These are phyloP conservation scores for Chaetomiaceae sp. DNA, from an alignment of 2,329 filamentous ascomycete genomes.

Conservation along the genomic window DNA sequence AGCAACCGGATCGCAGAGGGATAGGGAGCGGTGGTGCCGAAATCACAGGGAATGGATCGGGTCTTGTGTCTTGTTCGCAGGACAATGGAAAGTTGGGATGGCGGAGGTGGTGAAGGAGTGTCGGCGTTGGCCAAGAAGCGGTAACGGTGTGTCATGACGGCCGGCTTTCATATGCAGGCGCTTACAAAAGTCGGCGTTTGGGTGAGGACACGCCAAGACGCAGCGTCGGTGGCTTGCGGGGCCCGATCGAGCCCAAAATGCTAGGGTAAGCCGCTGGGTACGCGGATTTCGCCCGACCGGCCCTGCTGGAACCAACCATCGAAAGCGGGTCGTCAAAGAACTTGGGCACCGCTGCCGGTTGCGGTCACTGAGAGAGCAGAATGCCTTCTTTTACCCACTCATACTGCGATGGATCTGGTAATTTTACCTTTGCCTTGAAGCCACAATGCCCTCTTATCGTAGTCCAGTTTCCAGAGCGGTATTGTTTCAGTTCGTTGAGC, in stretches of 20 bases:
- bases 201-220: constrained; percentile 1
- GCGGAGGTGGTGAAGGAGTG: background rate
- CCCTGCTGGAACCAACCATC: background rate
- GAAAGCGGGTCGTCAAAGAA: background rate
- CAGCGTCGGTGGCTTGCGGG: background rate
- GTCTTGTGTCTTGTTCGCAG: background rate
- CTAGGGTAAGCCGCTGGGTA: background rate
- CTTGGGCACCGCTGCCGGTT: background rate
- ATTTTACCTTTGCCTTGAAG: no score
- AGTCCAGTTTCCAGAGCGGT: no score
- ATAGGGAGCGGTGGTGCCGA: background rate
- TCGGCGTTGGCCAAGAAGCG: background rate
- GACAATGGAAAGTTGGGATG: background rate
- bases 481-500: no score
- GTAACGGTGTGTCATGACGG: constrained; percentile 5
- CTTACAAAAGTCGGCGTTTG: constrained; percentile 1
- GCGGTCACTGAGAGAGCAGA: background rate
- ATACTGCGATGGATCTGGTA: no score
- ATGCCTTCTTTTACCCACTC: no score
- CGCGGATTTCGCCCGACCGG: constrained; percentile 7
- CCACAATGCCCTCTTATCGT: no score
- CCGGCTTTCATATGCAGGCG: constrained; percentile 13
- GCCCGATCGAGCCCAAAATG: background rate
- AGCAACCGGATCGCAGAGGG: background rate
- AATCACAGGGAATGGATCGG: background rate